Percentiles rank a stretch among this genome's conserved stretches.
Evolutionary conservation across 805 yeast genomes (phyloP).

Genomic region (Grigorovia transvaalensis): DNA sequence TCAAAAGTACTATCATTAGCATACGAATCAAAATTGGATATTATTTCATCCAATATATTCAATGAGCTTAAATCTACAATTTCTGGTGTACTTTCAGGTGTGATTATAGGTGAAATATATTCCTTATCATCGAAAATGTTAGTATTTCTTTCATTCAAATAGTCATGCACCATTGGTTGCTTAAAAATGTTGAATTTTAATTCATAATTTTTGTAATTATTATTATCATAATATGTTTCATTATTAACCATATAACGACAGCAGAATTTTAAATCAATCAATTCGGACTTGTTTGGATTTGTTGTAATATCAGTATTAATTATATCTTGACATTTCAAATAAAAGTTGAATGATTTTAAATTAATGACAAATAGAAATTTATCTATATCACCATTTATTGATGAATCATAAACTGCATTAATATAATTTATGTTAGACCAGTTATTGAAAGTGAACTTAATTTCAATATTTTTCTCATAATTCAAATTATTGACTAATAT

Average conservation of each 20-base stretch:
- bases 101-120: not conserved
- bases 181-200: conserved; percentile 5
- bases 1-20: not conserved
- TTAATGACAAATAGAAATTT: conserved; percentile 24
- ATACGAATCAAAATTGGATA: not conserved
- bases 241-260: conserved; percentile 26
- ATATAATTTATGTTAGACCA: conserved; percentile 27
- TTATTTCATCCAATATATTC: not conserved
- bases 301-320: conserved; percentile 3
- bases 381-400: conserved; percentile 20
- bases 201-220: conserved; percentile 26
- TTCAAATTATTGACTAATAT: conserved; percentile 24
- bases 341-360: conserved; percentile 19
- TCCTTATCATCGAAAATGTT: not conserved
- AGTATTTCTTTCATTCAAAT: too few species aligned
- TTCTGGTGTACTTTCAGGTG: not conserved
- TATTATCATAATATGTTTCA: conserved; percentile 29
- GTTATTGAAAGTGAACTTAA: conserved; percentile 25
- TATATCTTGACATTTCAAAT: conserved; percentile 16
- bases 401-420: conserved; percentile 19
- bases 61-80: not conserved
- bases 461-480: conserved; percentile 26
- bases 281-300: not conserved
- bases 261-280: conserved; percentile 15
- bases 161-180: not conserved